phyloP scores from a whole-genome alignment of 2,329 filamentous ascomycete species.

The Talaromyces marneffei region DNA sequence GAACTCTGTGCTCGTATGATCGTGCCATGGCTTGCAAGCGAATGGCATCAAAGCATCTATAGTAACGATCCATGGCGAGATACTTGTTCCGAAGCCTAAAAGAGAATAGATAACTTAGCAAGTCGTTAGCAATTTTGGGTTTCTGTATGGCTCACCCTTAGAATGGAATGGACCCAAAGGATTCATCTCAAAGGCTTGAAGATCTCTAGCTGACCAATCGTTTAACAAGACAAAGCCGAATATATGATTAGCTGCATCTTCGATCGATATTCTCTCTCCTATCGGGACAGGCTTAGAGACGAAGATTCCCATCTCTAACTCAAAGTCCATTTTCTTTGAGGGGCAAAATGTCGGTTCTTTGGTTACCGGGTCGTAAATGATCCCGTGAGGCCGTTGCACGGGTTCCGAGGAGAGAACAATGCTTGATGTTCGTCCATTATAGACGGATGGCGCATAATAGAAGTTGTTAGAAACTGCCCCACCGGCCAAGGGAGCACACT shows the following conservation, averaged over 20 bases:
- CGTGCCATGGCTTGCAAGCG: conserved; percentile 18
- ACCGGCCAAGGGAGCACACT: conserved; percentile 35
- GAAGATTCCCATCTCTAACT: conserved; percentile 43
- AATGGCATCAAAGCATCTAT: conserved; percentile 50
- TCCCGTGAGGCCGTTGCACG: conserved; percentile 45
- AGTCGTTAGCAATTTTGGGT: neutral
- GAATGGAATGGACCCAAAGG: conserved; percentile 57
- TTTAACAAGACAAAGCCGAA: conserved; percentile 59
- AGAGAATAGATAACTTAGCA: neutral
- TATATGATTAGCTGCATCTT: conserved; percentile 53
- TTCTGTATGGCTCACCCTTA: conserved; percentile 33
- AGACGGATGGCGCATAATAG: conserved; percentile 48
- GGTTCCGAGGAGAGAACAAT: conserved; percentile 47
- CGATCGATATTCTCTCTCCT: conserved; percentile 35
- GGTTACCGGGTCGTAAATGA: conserved; percentile 26
- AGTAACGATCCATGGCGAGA: conserved; percentile 59
- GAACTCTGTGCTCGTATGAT: conserved; percentile 7
- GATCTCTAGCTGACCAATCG: conserved; percentile 53
- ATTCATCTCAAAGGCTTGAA: conserved; percentile 57
- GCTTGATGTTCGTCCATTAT: conserved; percentile 51
- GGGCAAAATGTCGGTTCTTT: conserved; percentile 21
- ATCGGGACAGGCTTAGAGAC: conserved; percentile 39
- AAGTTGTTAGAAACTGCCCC: conserved; percentile 28
- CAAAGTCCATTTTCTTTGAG: conserved; percentile 32
- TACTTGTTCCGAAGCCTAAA: conserved; percentile 51